A percentile compares a stretch with the other conserved stretches of the same genome.
These are phyloP conservation scores for Coemansia sp. DNA, from an alignment of 192 early-diverging fungal genomes.

Conservation along the genomic window DNA sequence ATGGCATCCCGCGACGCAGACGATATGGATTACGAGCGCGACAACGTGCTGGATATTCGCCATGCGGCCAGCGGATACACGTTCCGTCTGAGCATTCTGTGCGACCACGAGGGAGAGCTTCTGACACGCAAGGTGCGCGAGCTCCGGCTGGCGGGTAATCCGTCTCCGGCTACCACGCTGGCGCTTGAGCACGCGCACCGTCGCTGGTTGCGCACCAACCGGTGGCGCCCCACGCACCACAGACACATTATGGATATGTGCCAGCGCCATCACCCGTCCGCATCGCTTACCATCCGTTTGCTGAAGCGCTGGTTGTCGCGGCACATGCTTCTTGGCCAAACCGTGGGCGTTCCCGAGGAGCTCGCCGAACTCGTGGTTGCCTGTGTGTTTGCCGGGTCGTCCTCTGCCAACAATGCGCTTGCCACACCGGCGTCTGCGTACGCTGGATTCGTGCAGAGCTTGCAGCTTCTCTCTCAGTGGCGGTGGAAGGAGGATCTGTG, in stretches of 20 bases:
- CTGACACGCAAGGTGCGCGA: conserved; percentile 55
- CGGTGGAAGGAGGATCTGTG: conserved; percentile 76
- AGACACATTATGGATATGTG: conserved; percentile 72
- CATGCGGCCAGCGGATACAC: conserved; percentile 64
- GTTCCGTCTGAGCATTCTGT: conserved; percentile 78
- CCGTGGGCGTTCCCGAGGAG: conserved; percentile 67
- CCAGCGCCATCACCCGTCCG: conserved; percentile 66
- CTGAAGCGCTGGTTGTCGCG: conserved; percentile 87
- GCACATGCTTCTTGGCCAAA: conserved; percentile 71
- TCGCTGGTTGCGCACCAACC: conserved; percentile 30
- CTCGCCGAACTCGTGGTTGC: conserved; percentile 75
- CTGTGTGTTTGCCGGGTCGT: conserved; percentile 65
- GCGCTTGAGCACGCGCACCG: conserved; percentile 46
- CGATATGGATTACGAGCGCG: conserved; percentile 37
- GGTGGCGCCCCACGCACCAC: conserved; percentile 41
- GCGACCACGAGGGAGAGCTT: conserved; percentile 68
- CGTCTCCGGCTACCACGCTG: conserved; percentile 38
- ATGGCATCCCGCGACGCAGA: conserved; percentile 11
- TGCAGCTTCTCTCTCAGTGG: conserved; percentile 72
- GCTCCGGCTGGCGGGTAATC: conserved; percentile 40
- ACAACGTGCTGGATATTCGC: conserved; percentile 70
- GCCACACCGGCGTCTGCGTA: conserved; percentile 63
- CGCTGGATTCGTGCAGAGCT: conserved; percentile 73
- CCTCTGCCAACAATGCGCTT: conserved; percentile 39
- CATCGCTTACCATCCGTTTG: conserved; percentile 79